A percentile compares a stretch with the other conserved stretches of the same genome.
Conservation (phyloP, 2,329 filamentous ascomycete genomes). For the Emmonsia crescens region DNA sequence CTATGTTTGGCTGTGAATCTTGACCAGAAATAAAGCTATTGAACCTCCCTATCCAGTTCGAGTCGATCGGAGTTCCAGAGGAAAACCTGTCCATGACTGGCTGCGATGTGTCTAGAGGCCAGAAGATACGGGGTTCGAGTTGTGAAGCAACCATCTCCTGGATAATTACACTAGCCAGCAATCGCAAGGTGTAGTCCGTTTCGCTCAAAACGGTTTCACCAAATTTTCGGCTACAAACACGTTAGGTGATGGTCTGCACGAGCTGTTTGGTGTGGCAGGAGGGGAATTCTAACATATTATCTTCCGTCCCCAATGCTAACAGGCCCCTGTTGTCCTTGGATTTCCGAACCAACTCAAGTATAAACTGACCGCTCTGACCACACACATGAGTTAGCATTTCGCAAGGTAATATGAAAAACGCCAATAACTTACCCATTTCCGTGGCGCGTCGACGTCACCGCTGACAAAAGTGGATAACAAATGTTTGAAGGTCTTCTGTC, state of each 20-base stretch:
- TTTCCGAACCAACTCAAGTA: conserved; percentile 16
- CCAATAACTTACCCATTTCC: conserved; percentile 14
- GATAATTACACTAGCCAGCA: conserved; percentile 17
- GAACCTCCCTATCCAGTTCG: not conserved
- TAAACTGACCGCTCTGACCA: conserved; percentile 17
- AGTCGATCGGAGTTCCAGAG: not conserved
- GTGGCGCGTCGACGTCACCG: conserved; percentile 1
- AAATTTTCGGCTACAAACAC: conserved; percentile 4
- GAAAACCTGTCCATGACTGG: not conserved
- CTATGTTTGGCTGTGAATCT: not conserved
- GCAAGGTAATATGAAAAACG: not conserved
- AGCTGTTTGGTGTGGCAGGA: not conserved
- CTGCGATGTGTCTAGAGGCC: conserved; percentile 3
- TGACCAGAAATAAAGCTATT: not conserved
- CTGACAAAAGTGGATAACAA: conserved; percentile 7
- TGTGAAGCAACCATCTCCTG: conserved; percentile 8
- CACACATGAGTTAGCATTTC: conserved; percentile 7
- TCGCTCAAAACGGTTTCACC: conserved; percentile 9
- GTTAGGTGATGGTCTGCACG: not conserved
- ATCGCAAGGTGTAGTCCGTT: conserved; percentile 11
- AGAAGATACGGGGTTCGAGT: conserved; percentile 4
- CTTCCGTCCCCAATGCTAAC: not conserved
- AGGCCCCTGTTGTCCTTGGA: conserved; percentile 7
- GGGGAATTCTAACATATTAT: not conserved
- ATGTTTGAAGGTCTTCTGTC: conserved; percentile 6